These are phyloP conservation scores for Solanum neorickii DNA, from an alignment of 257 asterid genomes.

Conservation along the genomic window DNA sequence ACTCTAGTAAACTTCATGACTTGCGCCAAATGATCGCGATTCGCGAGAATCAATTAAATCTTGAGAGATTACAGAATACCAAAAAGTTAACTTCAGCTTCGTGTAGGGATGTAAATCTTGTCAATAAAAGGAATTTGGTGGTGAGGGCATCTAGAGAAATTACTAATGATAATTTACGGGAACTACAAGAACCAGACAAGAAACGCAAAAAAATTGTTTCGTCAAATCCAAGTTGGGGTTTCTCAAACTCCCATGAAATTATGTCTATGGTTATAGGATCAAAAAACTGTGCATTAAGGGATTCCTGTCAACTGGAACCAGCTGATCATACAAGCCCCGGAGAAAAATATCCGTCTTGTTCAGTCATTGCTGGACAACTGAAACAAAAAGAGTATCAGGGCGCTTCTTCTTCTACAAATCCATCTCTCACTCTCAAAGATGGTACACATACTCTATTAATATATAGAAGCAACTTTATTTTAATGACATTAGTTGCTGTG, in stretches of 20 bases:
- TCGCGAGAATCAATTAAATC: constrained; percentile 30
- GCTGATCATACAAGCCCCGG: background rate
- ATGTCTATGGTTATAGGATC: background rate
- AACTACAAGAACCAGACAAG: constrained; percentile 12
- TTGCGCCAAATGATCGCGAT: constrained; percentile 28
- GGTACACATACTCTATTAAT: constrained; percentile 4
- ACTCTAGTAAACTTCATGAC: constrained; percentile 24
- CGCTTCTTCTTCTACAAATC: constrained; percentile 9
- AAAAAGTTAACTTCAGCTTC: constrained; percentile 4
- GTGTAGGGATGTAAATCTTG: background rate
- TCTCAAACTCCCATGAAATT: background rate
- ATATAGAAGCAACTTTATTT: background rate
- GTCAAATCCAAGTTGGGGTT: background rate
- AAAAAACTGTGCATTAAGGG: constrained; percentile 2
- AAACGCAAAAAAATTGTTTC: constrained; percentile 23
- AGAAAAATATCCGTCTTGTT: background rate
- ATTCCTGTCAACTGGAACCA: background rate
- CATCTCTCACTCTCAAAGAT: constrained; percentile 1
- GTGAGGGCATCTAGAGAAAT: constrained; percentile 3
- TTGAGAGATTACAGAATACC: constrained; percentile 14
- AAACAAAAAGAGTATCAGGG: constrained; percentile 4
- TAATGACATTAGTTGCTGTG: background rate
- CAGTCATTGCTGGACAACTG: background rate
- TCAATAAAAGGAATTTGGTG: background rate
- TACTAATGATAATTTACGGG: constrained; percentile 4